Base-by-base conservation (phyloP, 2,329 filamentous ascomycete genomes). In the Aspergillus pseudonomiae region DNA sequence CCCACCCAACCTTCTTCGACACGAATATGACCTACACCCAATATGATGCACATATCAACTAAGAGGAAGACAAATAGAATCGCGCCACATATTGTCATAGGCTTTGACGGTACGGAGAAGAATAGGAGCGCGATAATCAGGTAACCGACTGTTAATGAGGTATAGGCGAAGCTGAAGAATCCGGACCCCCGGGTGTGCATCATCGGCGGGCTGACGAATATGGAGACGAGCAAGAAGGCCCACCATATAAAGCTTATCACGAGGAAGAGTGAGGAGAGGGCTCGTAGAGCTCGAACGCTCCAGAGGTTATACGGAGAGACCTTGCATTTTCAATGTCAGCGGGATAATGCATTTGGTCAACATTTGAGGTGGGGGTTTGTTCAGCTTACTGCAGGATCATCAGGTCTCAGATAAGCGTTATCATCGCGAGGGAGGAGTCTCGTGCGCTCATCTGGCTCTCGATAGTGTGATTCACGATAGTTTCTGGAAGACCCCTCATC, bases 221-320 rank as follows among this genome's bases (percentile, higher is more conserved):
- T 88, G 61, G 92, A 93, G 19, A 97, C 88, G n/a, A 99, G 84
- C 39, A 97, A 83, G 60, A 97, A 78, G 11, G 92, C 85, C 94
- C 95, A 98, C 94, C 94, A 98, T n/a, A 93, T 72, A 72, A 96
- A 93, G 61, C 89, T 91, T 70, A 94, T 75, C 58, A 88, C 77
- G 24, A 94, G 83, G 73, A 97, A 91, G 43, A 92, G 71, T 61
- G 96, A 83, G 6, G 93, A 94, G 65, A 95, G 77, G 74, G 89
- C 92, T 74, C 93, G 88, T 60, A 95, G 83, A 54, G 91, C 86
- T 21, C 95, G 90, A 57, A 99, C 91, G 63, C 88, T 92, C 90
- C 93, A 97, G 43, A 98, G 86, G 72, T 99, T 99, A 81, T 97
- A 97, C 0, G 95, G 95, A 3, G 93, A 92, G 28, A 92, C 89